These are phyloP conservation scores for Starmerella sp. DNA, from an alignment of 805 yeast species.

Conservation along the genomic window DNA sequence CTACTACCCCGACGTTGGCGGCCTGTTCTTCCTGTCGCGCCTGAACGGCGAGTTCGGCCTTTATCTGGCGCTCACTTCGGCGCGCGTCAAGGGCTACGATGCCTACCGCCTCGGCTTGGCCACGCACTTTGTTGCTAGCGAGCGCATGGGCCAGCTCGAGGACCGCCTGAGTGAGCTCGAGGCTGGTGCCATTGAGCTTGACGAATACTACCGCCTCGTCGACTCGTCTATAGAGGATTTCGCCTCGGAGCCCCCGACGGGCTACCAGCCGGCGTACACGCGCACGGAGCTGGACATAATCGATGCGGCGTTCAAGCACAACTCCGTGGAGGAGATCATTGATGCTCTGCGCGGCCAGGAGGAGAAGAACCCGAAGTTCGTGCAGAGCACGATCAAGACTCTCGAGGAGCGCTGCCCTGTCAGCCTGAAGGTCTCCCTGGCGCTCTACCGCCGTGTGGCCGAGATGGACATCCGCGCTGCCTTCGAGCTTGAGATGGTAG, in stretches of 20 bases:
- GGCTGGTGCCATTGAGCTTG: constrained; percentile 22
- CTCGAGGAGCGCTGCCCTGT: constrained; percentile 61
- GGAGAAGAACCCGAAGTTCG: constrained; percentile 53
- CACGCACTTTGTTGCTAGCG: constrained; percentile 74
- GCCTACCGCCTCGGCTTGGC: constrained; percentile 77
- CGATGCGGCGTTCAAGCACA: constrained; percentile 52
- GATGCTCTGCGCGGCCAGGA: constrained; percentile 38
- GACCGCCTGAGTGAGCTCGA: constrained; percentile 55
- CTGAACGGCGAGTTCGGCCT: constrained; percentile 74
- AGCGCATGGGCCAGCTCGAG: constrained; percentile 49
- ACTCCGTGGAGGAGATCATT: constrained; percentile 40
- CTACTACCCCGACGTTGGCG: constrained; percentile 91
- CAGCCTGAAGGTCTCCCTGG: constrained; percentile 64
- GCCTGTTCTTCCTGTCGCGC: constrained; percentile 77
- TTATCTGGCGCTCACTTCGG: constrained; percentile 80
- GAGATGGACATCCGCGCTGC: constrained; percentile 51
- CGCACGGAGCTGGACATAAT: constrained; percentile 49
- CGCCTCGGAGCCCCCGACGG: constrained; percentile 35
- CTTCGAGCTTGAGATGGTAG: constrained; percentile 56
- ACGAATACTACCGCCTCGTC: constrained; percentile 37
- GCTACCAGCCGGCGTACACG: constrained; percentile 44
- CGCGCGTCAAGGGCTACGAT: constrained; percentile 63
- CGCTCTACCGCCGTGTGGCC: constrained; percentile 52
- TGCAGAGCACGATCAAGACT: constrained; percentile 43
- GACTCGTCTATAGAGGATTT: constrained; percentile 71